These are phyloP conservation scores for Setomelanomma holmii DNA, from an alignment of 2,329 filamentous ascomycete species.

Conservation along the genomic window DNA sequence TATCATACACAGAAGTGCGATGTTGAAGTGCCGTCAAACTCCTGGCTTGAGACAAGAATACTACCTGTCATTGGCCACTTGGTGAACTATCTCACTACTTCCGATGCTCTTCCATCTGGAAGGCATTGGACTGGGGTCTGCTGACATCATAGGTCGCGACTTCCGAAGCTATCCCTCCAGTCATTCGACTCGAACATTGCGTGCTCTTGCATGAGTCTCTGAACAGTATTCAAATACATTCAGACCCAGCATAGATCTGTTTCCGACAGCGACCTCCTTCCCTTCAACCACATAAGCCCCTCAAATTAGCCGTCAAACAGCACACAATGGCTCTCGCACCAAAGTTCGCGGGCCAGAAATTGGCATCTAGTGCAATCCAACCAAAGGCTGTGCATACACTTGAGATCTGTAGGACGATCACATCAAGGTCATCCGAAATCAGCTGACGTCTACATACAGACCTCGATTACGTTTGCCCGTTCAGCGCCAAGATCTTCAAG, in stretches of 20 bases:
- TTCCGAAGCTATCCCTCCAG: conserved; percentile 22
- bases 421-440: background rate
- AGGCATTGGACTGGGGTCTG: background rate
- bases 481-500: conserved; percentile 76
- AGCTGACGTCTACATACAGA: conserved; percentile 50
- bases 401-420: conserved; percentile 57
- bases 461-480: conserved; percentile 92
- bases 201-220: conserved; percentile 18
- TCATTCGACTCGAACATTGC: conserved; percentile 15
- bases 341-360: conserved; percentile 76
- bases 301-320: background rate
- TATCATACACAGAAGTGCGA: background rate
- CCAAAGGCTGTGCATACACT: conserved; percentile 59
- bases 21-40: too few relatives aligned
- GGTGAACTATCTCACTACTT: too few relatives aligned
- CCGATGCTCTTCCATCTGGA: too few relatives aligned
- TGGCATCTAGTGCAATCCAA: conserved; percentile 55
- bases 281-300: background rate
- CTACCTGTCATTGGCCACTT: too few relatives aligned
- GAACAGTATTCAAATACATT: background rate
- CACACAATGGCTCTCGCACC: conserved; percentile 74
- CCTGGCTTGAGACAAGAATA: too few relatives aligned
- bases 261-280: background rate
- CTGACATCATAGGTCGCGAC: conserved; percentile 22
- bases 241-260: too few relatives aligned